These are phyloP conservation scores for Russula emetica DNA, from an alignment of 768 basidiomycete species.

Conservation along the genomic window DNA sequence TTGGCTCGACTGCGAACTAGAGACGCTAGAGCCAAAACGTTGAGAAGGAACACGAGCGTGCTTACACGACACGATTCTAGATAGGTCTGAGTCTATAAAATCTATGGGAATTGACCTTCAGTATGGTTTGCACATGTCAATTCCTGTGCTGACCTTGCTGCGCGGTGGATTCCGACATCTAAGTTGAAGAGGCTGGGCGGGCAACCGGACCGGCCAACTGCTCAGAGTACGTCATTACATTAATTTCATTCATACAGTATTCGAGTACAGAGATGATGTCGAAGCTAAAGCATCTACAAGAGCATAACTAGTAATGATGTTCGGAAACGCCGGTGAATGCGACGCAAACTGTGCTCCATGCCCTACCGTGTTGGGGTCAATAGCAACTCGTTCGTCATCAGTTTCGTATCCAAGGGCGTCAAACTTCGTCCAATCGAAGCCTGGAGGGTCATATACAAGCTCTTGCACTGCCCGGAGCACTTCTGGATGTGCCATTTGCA, in stretches of 20 bases:
- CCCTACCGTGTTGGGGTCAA: conserved; percentile 13
- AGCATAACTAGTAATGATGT: conserved; percentile 31
- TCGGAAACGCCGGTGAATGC: conserved; percentile 8
- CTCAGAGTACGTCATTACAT: background rate
- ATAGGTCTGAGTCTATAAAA: background rate
- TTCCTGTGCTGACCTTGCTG: conserved; percentile 1
- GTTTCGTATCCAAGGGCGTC: conserved; percentile 54
- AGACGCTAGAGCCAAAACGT: background rate
- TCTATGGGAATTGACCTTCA: background rate
- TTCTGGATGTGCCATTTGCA: conserved; percentile 45
- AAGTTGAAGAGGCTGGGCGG: background rate
- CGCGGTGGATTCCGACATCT: background rate
- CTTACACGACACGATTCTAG: conserved; percentile 18
- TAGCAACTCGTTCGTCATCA: conserved; percentile 36
- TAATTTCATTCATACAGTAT: background rate
- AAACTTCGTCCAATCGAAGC: conserved; percentile 50
- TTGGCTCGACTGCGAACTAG: conserved; percentile 43
- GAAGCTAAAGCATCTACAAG: conserved; percentile 33
- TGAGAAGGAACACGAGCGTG: background rate
- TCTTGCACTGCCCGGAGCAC: conserved; percentile 42
- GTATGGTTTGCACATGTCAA: background rate
- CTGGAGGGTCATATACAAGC: conserved; percentile 44
- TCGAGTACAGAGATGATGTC: too few species aligned
- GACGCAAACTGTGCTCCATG: conserved; percentile 24
- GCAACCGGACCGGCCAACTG: background rate